Evolutionary conservation across 1,284 basidiomycete genomes (phyloP), one percentile per base, ranked within the genome.

Genomic region (Fomitopsis pinicola): DNA sequence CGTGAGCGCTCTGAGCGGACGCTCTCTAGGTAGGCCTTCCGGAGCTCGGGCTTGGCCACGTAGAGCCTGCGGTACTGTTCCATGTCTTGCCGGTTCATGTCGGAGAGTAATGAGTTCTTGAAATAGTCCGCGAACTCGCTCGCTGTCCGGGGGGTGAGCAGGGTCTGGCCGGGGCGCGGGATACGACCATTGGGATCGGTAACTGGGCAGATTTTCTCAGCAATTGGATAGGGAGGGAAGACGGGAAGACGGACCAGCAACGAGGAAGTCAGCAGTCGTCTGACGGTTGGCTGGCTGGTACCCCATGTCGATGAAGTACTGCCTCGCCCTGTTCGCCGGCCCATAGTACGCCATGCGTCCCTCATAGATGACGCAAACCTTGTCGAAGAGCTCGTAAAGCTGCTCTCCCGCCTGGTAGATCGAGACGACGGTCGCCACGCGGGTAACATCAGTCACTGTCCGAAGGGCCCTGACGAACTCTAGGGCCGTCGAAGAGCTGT

Each of bases 321-420:
- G 67, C 64, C 82, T 77, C 12, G 86, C 87, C 19, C 76, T 74
- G 22, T 68, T 65, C 9, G 81, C 78, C 4, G 76, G 78, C 1
- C 86, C 86, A 67, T 81, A 88, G 76, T 81, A 88, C 59, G 82
- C 81, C 73, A 87, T 82, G 62, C 79, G 76, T 15, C 86, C 86
- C 68, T 85, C 80, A 71, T 85, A 80, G 59, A 88, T 75, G n/a
- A 89, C 78, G 59, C 77, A 78, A 44, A 86, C 84, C 71, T 86
- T 86, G 77, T 86, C 83, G 66, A 88, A 87, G 58, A 76, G 73
- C 61, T 73, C 61, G 64, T 77, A 79, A 7, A 79, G 64, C 15
- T 68, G 68, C 63, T 81, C 85, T 67, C 75, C 80, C 61, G 81
- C 81, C 69, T 88, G 86, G 71, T 87, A 88, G 60, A 86, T 78